Evolutionary conservation across 2,329 filamentous ascomycete genomes (phyloP).

Genomic region (Alternaria arbusti): DNA sequence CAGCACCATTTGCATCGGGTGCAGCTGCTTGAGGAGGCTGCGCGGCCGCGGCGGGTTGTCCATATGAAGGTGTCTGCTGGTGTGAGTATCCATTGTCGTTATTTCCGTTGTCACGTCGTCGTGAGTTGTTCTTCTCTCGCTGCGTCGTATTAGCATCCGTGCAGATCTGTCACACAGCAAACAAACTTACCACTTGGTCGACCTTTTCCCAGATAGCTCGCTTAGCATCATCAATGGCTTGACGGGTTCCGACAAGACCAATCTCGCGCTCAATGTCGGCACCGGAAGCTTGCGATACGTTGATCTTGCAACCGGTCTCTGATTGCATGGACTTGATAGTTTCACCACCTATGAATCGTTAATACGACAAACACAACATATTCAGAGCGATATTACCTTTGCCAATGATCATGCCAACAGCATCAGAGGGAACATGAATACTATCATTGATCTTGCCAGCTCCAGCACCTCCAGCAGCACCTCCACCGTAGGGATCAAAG

Average conservation of each 20-base stretch:
- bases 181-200: constrained; percentile 76
- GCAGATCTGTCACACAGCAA: not conserved
- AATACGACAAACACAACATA: constrained; percentile 12
- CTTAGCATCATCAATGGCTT: constrained; percentile 82
- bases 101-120: constrained; percentile 50
- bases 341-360: constrained; percentile 67
- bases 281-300: constrained; percentile 81
- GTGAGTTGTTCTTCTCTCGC: constrained; percentile 55
- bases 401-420: constrained; percentile 95
- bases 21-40: constrained; percentile 34
- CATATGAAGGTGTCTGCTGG: constrained; percentile 46
- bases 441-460: constrained; percentile 75
- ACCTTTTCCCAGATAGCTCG: constrained; percentile 89
- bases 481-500: constrained; percentile 52
- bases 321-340: constrained; percentile 95
- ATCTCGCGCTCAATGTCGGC: constrained; percentile 86
- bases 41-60: constrained; percentile 42
- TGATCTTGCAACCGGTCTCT: constrained; percentile 89
- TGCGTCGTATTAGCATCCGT: constrained; percentile 36
- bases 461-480: constrained; percentile 29
- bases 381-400: constrained; percentile 62
- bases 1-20: constrained; percentile 58
- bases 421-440: constrained; percentile 86
- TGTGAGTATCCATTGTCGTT: constrained; percentile 57
- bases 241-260: constrained; percentile 77